Percentiles rank a stretch among this genome's conserved stretches.
Evolutionary conservation across 148 eudicot species (phyloP).

Genomic region (Oxyria digyna): DNA sequence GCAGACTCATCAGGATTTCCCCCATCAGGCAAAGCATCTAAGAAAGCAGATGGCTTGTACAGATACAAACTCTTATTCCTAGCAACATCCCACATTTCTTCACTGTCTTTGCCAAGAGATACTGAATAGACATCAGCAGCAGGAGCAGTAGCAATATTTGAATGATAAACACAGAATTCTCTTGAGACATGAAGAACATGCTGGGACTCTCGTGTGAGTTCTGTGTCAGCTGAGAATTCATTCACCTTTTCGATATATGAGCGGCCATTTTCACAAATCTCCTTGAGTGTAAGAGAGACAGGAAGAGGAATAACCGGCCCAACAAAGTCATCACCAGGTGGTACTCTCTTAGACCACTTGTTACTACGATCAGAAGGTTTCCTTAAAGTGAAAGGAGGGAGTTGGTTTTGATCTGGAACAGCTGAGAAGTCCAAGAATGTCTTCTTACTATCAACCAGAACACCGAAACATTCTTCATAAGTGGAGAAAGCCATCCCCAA

Average conservation of each 20-base stretch:
- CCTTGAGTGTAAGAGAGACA: conserved; percentile 27
- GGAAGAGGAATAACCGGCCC: too few species aligned
- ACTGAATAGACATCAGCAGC: too few species aligned
- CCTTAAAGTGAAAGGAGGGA: conserved; percentile 51
- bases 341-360: conserved; percentile 37
- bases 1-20: too few species aligned
- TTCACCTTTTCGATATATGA: conserved; percentile 19
- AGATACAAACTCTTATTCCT: conserved; percentile 15
- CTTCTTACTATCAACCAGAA: conserved; percentile 17
- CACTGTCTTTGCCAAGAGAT: too few species aligned
- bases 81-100: too few species aligned
- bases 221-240: conserved; percentile 27
- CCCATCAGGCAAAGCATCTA: conserved; percentile 10
- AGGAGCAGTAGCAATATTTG: too few species aligned
- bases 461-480: conserved; percentile 30
- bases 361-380: conserved; percentile 37
- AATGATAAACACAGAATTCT: conserved; percentile 16
- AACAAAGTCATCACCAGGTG: conserved; percentile 30
- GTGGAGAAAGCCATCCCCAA: conserved; percentile 38
- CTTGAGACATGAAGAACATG: conserved; percentile 26
- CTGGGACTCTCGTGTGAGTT: conserved; percentile 26
- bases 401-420: conserved; percentile 38
- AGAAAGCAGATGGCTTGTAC: conserved; percentile 29
- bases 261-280: conserved; percentile 22
- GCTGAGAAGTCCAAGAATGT: conserved; percentile 38